A percentile compares a stretch with the other conserved stretches of the same genome.
Evolutionary conservation across 192 early-diverging fungal genomes (phyloP).

Genomic region (Dissophora ornata): DNA sequence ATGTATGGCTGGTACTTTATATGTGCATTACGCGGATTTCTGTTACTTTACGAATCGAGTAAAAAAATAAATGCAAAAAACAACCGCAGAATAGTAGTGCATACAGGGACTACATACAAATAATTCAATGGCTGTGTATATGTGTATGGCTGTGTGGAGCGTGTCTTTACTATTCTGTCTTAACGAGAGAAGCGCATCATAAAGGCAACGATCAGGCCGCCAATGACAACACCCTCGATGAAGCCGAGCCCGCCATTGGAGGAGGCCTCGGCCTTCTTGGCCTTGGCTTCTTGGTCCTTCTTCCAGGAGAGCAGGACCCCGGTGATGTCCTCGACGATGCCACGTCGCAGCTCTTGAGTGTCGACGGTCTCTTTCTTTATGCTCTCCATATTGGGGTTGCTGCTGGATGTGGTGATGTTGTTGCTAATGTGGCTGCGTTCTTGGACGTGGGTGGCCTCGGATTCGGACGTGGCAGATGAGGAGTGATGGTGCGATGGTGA

Average conservation of each 20-base stretch:
- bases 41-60: too few relatives aligned
- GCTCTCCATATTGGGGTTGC: conserved; percentile 8
- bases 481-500: conserved; percentile 27
- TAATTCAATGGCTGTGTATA: too few relatives aligned
- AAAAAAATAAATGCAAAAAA: too few relatives aligned
- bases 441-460: conserved; percentile 24
- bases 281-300: conserved; percentile 32
- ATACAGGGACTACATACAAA: too few relatives aligned
- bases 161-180: not conserved
- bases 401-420: not conserved
- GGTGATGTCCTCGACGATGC: conserved; percentile 41
- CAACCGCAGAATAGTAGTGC: too few relatives aligned
- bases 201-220: conserved; percentile 47
- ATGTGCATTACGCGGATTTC: not conserved
- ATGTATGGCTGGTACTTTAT: conserved; percentile 1
- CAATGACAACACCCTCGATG: conserved; percentile 49
- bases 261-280: conserved; percentile 13
- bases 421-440: conserved; percentile 1
- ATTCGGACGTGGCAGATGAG: conserved; percentile 31
- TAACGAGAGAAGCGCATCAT: conserved; percentile 47
- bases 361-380: not conserved
- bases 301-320: conserved; percentile 37
- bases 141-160: too few relatives aligned
- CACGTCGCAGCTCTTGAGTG: conserved; percentile 26
- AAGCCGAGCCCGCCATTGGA: conserved; percentile 33